Conservation (phyloP, 345 rosid species). For the Lepidium didymum region DNA sequence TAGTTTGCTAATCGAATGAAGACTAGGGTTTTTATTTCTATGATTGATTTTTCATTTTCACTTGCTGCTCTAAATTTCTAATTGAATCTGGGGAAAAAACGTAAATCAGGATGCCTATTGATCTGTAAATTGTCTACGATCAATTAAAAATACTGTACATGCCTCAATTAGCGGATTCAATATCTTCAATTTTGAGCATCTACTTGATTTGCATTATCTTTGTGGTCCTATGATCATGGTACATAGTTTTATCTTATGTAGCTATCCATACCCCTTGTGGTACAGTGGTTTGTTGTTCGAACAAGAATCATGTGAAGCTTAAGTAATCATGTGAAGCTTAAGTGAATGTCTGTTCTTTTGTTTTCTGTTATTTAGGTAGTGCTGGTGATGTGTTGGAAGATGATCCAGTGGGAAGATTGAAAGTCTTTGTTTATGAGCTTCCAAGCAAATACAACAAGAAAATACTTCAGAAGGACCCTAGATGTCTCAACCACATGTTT, state of each 20-base stretch:
- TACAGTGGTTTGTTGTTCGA: not conserved
- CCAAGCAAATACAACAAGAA: conserved; percentile 97
- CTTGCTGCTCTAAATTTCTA: not conserved
- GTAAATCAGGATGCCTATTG: not conserved
- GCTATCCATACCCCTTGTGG: not conserved
- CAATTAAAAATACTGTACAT: not conserved
- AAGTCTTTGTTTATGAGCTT: conserved; percentile 90
- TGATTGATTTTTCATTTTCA: not conserved
- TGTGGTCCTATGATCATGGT: not conserved
- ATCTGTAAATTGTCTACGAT: not conserved
- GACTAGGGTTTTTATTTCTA: not conserved
- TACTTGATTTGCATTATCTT: not conserved
- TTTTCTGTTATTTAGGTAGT: conserved; percentile 53
- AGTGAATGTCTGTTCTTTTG: not conserved
- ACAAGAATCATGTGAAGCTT: not conserved
- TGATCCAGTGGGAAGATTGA: conserved; percentile 89
- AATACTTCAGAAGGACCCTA: conserved; percentile 79
- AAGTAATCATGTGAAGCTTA: not conserved
- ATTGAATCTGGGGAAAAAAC: not conserved
- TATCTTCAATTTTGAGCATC: not conserved
- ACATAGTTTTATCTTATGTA: not conserved
- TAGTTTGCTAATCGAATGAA: not conserved
- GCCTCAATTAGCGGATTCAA: not conserved
- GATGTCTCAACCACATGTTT: conserved; percentile 97
- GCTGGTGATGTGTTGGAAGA: conserved; percentile 99